Conservation (phyloP, 75 land plant species). For the Azolla pinnata region DNA sequence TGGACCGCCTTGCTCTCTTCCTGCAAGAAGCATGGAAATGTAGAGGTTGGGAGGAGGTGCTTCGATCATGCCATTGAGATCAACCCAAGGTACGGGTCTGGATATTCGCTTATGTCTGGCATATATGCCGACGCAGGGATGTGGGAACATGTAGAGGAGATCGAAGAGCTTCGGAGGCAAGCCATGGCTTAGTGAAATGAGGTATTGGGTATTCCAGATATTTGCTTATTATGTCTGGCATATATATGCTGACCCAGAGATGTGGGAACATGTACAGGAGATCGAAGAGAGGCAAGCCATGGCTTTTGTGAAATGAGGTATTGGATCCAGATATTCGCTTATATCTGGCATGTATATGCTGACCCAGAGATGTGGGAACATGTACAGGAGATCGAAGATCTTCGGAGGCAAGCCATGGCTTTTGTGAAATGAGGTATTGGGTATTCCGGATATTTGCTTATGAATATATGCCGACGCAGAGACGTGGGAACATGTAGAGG, state of each 20-base stretch:
- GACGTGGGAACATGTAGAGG: slow-evolving; percentile 1
- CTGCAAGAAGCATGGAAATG: slow-evolving; percentile 18
- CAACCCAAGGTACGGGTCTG: background rate
- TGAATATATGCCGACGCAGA: slow-evolving; percentile 5
- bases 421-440: too few relatives aligned
- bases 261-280: slow-evolving; percentile 3
- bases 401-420: too few relatives aligned
- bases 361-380: slow-evolving; percentile 3
- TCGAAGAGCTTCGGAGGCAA: background rate
- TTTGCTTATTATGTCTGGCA: slow-evolving; percentile 7
- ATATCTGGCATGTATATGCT: slow-evolving; percentile 5
- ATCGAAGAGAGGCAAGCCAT: too few relatives aligned
- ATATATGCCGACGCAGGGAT: slow-evolving; percentile 2
- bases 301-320: too few relatives aligned
- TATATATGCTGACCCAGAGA: slow-evolving; percentile 1
- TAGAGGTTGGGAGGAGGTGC: slow-evolving; percentile 4
- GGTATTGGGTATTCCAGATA: too few relatives aligned
- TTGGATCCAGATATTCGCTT: background rate
- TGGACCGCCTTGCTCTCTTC: slow-evolving; percentile 21
- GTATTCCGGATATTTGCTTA: too few relatives aligned
- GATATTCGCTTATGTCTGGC: slow-evolving; percentile 2
- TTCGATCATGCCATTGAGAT: slow-evolving; percentile 2
- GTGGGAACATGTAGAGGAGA: background rate
- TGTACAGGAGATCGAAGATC: slow-evolving; percentile 5
- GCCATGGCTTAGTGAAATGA: slow-evolving; percentile 2